Conservation (phyloP, 352 stramenopile species). For the Thraustochytrium striatum region DNA sequence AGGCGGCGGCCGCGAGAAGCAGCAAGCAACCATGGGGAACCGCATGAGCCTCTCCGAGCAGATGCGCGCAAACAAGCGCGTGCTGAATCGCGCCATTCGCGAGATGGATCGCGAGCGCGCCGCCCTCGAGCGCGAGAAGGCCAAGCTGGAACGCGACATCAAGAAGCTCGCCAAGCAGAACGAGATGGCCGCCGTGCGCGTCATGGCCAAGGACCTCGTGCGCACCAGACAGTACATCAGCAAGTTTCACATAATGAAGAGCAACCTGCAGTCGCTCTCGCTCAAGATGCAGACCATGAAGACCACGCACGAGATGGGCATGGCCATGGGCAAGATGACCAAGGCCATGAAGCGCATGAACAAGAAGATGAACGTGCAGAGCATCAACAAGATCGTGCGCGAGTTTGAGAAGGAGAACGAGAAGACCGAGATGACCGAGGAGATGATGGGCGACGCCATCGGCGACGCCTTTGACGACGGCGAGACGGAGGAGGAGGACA, state of each 20-base stretch:
- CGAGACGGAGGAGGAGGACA: constrained; percentile 68
- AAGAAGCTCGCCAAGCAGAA: constrained; percentile 93
- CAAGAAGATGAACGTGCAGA: constrained; percentile 80
- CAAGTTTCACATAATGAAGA: constrained; percentile 97
- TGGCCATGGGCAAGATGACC: constrained; percentile 81
- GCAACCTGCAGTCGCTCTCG: constrained; percentile 88
- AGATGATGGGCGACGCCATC: constrained; percentile 95
- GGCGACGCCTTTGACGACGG: constrained; percentile 90
- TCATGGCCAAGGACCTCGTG: constrained; percentile 93
- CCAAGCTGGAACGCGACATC: constrained; percentile 93
- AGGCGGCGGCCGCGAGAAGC: background rate
- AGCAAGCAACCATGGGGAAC: constrained; percentile 33
- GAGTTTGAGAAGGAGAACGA: constrained; percentile 96
- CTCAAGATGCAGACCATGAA: constrained; percentile 92
- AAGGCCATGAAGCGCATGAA: constrained; percentile 73
- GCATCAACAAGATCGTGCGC: constrained; percentile 95
- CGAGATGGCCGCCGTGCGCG: constrained; percentile 91
- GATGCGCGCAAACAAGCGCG: constrained; percentile 94
- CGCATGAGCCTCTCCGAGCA: constrained; percentile 71
- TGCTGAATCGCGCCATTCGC: constrained; percentile 90
- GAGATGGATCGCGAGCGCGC: constrained; percentile 91
- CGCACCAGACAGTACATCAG: constrained; percentile 90
- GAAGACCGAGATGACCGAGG: constrained; percentile 93
- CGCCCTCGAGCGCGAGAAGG: constrained; percentile 82
- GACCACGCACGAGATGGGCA: constrained; percentile 90